Conservation (phyloP, 306 rosid species). For the Lathyrus tuberosus region DNA sequence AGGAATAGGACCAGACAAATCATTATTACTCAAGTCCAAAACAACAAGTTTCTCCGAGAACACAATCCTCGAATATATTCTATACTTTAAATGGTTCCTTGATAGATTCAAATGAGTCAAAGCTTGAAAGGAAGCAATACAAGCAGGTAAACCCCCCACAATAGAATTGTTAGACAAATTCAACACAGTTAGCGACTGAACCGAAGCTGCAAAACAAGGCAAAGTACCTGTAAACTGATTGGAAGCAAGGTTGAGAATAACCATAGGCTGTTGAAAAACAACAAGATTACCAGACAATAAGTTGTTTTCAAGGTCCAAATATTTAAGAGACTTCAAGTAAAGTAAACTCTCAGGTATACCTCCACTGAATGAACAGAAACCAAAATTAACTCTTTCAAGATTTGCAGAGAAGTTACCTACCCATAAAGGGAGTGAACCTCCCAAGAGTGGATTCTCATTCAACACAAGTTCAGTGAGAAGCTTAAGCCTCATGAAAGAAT, state of each 20-base stretch:
- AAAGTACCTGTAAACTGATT: slow-evolving; percentile 86
- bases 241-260: slow-evolving; percentile 77
- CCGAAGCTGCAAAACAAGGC: slow-evolving; percentile 86
- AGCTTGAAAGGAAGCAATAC: slow-evolving; percentile 75
- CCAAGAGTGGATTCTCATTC: slow-evolving; percentile 68
- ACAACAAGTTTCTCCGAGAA: slow-evolving; percentile 87
- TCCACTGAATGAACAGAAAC: slow-evolving; percentile 67
- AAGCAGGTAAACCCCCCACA: slow-evolving; percentile 84
- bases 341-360: slow-evolving; percentile 75
- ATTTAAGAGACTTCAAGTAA: slow-evolving; percentile 61
- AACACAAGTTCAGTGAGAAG: slow-evolving; percentile 69
- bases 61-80: slow-evolving; percentile 79
- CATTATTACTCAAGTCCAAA: slow-evolving; percentile 92
- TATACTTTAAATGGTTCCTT: slow-evolving; percentile 70
- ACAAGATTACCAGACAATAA: slow-evolving; percentile 59
- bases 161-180: slow-evolving; percentile 83
- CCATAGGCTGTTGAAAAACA: slow-evolving; percentile 77
- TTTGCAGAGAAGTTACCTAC: slow-evolving; percentile 79
- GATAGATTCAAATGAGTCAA: slow-evolving; percentile 84
- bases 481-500: slow-evolving; percentile 59
- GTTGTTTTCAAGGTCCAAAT: slow-evolving; percentile 72
- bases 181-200: slow-evolving; percentile 61
- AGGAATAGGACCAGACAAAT: slow-evolving; percentile 82
- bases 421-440: slow-evolving; percentile 79
- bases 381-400: slow-evolving; percentile 67